Evolutionary conservation across 495 filamentous ascomycete species (phyloP).

Genomic region (Xylaria longipes): DNA sequence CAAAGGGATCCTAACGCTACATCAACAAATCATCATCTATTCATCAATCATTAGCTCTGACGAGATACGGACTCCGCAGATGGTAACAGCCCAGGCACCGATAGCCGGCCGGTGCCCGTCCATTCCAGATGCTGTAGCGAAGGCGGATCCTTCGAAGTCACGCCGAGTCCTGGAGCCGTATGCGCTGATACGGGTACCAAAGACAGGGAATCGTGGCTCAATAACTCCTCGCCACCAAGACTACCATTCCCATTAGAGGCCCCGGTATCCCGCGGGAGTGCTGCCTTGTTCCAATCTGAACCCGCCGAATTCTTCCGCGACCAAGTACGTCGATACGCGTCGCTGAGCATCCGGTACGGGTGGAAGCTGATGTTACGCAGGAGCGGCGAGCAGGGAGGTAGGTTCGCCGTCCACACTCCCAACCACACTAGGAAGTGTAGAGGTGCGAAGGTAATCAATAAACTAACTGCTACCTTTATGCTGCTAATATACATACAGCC

Average conservation of each 20-base stretch:
- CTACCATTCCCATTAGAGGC: not conserved
- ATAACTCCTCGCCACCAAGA: not conserved
- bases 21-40: constrained; percentile 9
- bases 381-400: constrained; percentile 21
- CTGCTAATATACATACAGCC: too few species aligned
- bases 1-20: constrained; percentile 22
- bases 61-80: not conserved
- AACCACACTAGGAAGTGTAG: too few species aligned
- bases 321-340: constrained; percentile 17
- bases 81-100: not conserved
- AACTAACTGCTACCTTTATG: too few species aligned
- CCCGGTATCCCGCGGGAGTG: not conserved
- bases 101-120: constrained; percentile 7
- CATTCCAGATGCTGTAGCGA: not conserved
- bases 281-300: not conserved
- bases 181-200: not conserved
- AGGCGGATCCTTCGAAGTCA: constrained; percentile 1
- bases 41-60: not conserved
- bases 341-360: constrained; percentile 13
- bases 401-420: constrained; percentile 21
- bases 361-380: constrained; percentile 7
- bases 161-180: not conserved
- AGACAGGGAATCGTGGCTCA: not conserved
- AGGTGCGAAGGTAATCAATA: too few species aligned
- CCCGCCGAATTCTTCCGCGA: not conserved